These are phyloP conservation scores for Suhomyces guaymorum DNA, from an alignment of 1,139 yeast genomes.

Conservation along the genomic window DNA sequence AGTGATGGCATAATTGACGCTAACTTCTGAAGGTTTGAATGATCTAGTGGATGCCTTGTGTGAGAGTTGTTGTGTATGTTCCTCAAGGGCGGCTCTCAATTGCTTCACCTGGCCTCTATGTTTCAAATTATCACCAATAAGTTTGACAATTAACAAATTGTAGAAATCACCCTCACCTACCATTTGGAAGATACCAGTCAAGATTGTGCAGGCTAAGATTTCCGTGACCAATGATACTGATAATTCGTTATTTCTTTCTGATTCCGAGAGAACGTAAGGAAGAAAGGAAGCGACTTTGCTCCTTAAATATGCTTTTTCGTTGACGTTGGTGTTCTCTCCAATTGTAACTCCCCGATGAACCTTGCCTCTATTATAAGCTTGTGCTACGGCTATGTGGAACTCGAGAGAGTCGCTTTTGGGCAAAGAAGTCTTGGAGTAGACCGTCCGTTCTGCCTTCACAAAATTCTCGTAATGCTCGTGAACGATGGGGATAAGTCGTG, in stretches of 20 bases:
- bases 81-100: constrained; percentile 67
- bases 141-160: constrained; percentile 62
- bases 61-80: constrained; percentile 46
- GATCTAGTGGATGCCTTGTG: constrained; percentile 8
- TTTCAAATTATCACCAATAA: constrained; percentile 65
- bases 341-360: constrained; percentile 64
- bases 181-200: constrained; percentile 53
- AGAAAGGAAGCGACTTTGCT: constrained; percentile 44
- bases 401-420: constrained; percentile 19
- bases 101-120: constrained; percentile 77
- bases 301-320: constrained; percentile 56
- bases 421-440: constrained; percentile 20
- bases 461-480: constrained; percentile 65
- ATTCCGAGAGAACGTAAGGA: constrained; percentile 49
- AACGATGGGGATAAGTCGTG: constrained; percentile 61
- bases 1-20: constrained; percentile 15
- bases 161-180: constrained; percentile 75
- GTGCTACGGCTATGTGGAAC: constrained; percentile 58
- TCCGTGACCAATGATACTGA: constrained; percentile 59
- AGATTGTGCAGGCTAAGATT: constrained; percentile 52
- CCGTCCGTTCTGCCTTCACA: constrained; percentile 52
- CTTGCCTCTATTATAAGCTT: constrained; percentile 55
- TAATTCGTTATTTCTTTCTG: constrained; percentile 53
- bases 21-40: constrained; percentile 5
- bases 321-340: constrained; percentile 41